Evolutionary conservation across 352 stramenopile species (phyloP).

Genomic region (Phytophthora cactorum): DNA sequence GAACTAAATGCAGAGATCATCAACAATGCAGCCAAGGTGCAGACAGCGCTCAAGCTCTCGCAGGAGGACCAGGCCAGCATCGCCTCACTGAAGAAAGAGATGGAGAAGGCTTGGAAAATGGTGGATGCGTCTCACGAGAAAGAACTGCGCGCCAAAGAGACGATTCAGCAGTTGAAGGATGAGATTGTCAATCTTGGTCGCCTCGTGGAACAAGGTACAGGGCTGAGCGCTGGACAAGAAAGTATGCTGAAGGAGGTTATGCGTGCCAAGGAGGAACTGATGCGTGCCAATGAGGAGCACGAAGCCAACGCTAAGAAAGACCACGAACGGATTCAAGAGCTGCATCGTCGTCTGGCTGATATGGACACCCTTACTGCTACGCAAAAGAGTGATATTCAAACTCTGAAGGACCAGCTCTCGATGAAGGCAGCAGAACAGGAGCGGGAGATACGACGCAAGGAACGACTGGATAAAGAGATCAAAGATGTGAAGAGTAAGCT

Average conservation of each 20-base stretch:
- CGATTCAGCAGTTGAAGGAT: conserved; percentile 95
- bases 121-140: conserved; percentile 95
- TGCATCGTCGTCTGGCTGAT: conserved; percentile 71
- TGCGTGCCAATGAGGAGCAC: conserved; percentile 87
- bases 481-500: conserved; percentile 91
- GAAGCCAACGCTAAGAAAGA: conserved; percentile 83
- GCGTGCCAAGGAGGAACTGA: conserved; percentile 89
- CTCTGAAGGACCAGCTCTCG: conserved; percentile 85
- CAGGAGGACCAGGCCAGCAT: conserved; percentile 95
- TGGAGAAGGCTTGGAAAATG: conserved; percentile 96
- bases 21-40: conserved; percentile 96
- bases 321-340: conserved; percentile 80
- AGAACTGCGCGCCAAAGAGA: conserved; percentile 94
- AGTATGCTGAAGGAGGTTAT: conserved; percentile 93
- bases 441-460: conserved; percentile 87
- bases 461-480: conserved; percentile 94
- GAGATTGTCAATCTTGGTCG: conserved; percentile 95
- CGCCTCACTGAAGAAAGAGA: conserved; percentile 94
- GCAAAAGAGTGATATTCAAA: conserved; percentile 83
- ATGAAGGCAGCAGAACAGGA: conserved; percentile 90
- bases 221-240: conserved; percentile 92
- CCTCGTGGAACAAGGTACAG: conserved; percentile 95
- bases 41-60: conserved; percentile 94
- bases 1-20: conserved; percentile 96
- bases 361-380: conserved; percentile 60